Base-by-base conservation (phyloP, 768 basidiomycete genomes). In the Russula ochroleuca region DNA sequence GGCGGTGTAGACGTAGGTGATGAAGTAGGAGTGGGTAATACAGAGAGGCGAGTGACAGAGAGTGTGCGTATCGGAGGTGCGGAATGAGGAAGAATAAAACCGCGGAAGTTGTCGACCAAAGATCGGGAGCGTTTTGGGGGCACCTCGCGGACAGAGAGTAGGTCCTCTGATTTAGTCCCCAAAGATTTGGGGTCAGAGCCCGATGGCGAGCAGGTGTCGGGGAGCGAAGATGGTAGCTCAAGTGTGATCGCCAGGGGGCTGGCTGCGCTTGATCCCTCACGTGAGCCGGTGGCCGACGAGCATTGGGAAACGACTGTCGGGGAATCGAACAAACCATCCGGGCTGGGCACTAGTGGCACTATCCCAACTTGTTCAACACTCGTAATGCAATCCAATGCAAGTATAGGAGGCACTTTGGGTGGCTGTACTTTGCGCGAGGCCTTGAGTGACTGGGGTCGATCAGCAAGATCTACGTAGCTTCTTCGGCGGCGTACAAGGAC, bases 401-500 rank as follows among this genome's bases (percentile, higher is more conserved):
- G 65, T 14, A 47, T n/a, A 50, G 54, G 58, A 33, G 60, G 61
- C 25, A 33, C 41, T 43, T 50, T 61, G 35, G 23, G 38, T 45
- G 28, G 38, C n/a, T 49, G 59, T 14, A 19, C 14, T 48, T 66
- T 62, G 33, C 53, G 65, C 10, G 41, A 4, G 6, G 38, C 23
- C 40, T 11, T 53, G 35, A 55, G 41, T 19, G 33, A 37, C 48
- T 48, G 57, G 47, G 25, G 31, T 50, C 37, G 54, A 37, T 58
- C 61, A 5, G 51, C 19, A 43, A 62, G 58, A 21, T 69, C 70
- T 33, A 77, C 76, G 11, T 77, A 70, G 63, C 84, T 82, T 72
- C 77, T 83, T 66, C 82, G 79, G 60, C 87, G 77, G 31, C 83
- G 81, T 51, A 88, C 82, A 28, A 86, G 80, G 23, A 90, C 81